Evolutionary conservation across 108 stramenopile species (phyloP).

Genomic region (Stephanodiscus triporus): DNA sequence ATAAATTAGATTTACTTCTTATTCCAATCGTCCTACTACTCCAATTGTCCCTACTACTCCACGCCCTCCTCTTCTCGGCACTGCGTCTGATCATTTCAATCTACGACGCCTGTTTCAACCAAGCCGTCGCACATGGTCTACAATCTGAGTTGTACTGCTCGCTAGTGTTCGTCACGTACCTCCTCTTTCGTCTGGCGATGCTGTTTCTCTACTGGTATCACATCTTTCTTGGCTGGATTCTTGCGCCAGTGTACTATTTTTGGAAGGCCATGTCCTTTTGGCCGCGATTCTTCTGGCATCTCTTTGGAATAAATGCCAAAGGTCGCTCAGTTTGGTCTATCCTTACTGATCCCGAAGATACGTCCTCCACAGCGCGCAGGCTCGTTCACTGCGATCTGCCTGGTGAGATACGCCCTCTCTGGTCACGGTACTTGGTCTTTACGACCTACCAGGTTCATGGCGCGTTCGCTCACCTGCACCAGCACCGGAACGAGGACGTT

Average conservation of each 20-base stretch:
- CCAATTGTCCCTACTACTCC: not conserved
- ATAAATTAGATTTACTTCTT: not conserved
- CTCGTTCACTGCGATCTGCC: too few species aligned
- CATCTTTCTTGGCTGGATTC: not conserved
- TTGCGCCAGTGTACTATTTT: too few species aligned
- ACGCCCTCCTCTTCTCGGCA: not conserved
- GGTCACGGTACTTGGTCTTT: not conserved
- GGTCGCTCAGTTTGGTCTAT: too few species aligned
- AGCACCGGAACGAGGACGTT: not conserved
- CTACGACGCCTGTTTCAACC: not conserved
- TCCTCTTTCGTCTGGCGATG: not conserved
- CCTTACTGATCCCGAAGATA: not conserved
- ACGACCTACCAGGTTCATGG: not conserved
- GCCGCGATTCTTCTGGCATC: too few species aligned
- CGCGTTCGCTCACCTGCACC: not conserved
- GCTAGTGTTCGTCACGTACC: not conserved
- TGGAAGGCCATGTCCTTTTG: too few species aligned
- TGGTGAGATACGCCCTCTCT: not conserved
- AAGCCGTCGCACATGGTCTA: not conserved
- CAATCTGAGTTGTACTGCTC: not conserved
- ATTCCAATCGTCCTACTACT: not conserved
- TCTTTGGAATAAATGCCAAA: too few species aligned
- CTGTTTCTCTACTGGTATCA: not conserved
- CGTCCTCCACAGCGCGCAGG: not conserved
- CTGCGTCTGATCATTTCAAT: not conserved